Evolutionary conservation across 129 eudicot species (phyloP), one percentile per base, ranked within the genome.

Genomic region (Flaveria trinervia): DNA sequence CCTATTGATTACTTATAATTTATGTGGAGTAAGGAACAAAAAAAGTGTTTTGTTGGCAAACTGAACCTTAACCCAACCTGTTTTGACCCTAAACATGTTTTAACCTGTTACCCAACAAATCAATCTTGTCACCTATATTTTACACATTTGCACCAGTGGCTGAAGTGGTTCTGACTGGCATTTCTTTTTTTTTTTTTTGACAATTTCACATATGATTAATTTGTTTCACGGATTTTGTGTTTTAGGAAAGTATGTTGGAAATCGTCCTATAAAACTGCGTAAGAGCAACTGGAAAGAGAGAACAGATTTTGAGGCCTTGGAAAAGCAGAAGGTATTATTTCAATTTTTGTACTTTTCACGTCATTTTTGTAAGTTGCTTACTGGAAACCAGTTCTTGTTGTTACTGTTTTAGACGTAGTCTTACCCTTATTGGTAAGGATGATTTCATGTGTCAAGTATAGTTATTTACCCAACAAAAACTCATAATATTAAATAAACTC

Each of bases 261-360:
- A 92, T 45, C 92, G 98, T 17, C 96, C 98, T 22, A 88, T 92
- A 54, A 90, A 90, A 85, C 92, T 92, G 55, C 92, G 90, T 16
- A 92, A 88, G 85, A 90, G 98, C 92, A 92, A 86, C 65, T 92
- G 98, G 98, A 88, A 79, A 64, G 96, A 92, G 57, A 92, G 98
- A 82, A 92, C 85, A 45, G 95, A 92, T 74, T 16, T 65, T 10
- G 92, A 90, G 78, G 98, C 98, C 44, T 49, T 92, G 43, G 89
- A 77, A 65, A 92, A 86, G 57, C 98, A 90, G 44, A 90, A 86
- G 92, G 98, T 90, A 26, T 45, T 59, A 36, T 36, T 36, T 36
- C 41, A 36, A 36, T 4, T 36, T 36, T 36, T 36, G 41, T 36
- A 36, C 7, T 36, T 36, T 5, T 36, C 41, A 36, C 41, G 5